phyloP scores from a whole-genome alignment of 106 monocot species.

The Phalaenopsis aphrodite region DNA sequence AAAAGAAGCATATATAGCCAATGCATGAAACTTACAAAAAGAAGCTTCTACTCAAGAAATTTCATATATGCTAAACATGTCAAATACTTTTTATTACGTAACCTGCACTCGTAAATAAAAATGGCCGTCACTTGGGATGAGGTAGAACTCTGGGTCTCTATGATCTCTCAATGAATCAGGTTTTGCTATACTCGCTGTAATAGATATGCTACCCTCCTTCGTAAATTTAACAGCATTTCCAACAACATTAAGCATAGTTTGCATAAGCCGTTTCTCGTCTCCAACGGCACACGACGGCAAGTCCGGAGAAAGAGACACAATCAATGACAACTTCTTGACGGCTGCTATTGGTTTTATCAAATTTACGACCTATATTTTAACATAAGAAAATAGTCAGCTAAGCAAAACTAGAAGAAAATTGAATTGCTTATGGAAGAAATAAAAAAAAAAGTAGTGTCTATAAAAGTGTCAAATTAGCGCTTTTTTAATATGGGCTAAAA shows the following conservation, averaged over 20 bases:
- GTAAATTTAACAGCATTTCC: constrained; percentile 94
- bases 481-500: no score
- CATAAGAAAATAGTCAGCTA: constrained; percentile 13
- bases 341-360: constrained; percentile 86
- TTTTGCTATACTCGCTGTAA: constrained; percentile 48
- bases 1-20: background rate
- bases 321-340: constrained; percentile 52
- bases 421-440: background rate
- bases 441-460: background rate
- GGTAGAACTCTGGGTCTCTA: constrained; percentile 44
- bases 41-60: background rate
- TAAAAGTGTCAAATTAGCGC: no score
- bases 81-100: background rate
- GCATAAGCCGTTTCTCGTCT: constrained; percentile 80
- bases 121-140: constrained; percentile 38
- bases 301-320: constrained; percentile 49
- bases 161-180: constrained; percentile 58
- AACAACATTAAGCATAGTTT: constrained; percentile 61
- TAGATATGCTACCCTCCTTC: constrained; percentile 68
- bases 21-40: background rate
- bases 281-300: constrained; percentile 69
- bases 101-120: constrained; percentile 91
- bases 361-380: constrained; percentile 59
- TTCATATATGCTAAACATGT: background rate
- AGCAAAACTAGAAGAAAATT: background rate